These are phyloP conservation scores for Solanum rostratum DNA, from an alignment of 257 asterid genomes.

Conservation along the genomic window DNA sequence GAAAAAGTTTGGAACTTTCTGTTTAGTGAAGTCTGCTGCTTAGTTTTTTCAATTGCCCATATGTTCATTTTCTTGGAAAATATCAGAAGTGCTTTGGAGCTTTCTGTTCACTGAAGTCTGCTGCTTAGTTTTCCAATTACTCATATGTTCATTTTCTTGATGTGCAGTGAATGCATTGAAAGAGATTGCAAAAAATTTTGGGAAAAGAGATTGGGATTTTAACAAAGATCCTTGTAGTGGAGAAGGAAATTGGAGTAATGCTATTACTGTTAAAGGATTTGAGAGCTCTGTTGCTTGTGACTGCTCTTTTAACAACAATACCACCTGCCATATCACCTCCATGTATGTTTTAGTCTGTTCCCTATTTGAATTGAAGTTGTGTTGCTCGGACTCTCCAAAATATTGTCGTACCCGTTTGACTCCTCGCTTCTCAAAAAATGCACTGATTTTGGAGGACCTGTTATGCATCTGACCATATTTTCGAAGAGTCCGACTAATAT, in stretches of 20 bases:
- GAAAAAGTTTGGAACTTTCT: constrained; percentile 16
- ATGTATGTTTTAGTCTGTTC: constrained; percentile 28
- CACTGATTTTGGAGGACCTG: neutral
- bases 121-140: neutral
- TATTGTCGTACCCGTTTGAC: neutral
- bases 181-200: constrained; percentile 48
- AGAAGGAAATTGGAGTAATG: constrained; percentile 66
- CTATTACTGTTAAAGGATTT: constrained; percentile 37
- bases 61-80: neutral
- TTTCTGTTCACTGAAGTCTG: neutral
- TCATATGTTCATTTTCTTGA: neutral
- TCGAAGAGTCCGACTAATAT: neutral
- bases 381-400: neutral
- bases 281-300: constrained; percentile 64
- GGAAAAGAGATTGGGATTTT: constrained; percentile 80
- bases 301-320: constrained; percentile 44
- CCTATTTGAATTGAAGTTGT: neutral
- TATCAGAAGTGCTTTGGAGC: neutral
- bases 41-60: neutral
- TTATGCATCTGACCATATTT: neutral
- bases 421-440: neutral
- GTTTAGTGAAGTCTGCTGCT: neutral
- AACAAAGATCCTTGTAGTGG: constrained; percentile 65
- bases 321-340: constrained; percentile 60
- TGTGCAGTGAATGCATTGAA: constrained; percentile 50